Evolutionary conservation across 2,329 filamentous ascomycete species (phyloP), one percentile per base, ranked within the genome.

Genomic region (Microdochium nivale): DNA sequence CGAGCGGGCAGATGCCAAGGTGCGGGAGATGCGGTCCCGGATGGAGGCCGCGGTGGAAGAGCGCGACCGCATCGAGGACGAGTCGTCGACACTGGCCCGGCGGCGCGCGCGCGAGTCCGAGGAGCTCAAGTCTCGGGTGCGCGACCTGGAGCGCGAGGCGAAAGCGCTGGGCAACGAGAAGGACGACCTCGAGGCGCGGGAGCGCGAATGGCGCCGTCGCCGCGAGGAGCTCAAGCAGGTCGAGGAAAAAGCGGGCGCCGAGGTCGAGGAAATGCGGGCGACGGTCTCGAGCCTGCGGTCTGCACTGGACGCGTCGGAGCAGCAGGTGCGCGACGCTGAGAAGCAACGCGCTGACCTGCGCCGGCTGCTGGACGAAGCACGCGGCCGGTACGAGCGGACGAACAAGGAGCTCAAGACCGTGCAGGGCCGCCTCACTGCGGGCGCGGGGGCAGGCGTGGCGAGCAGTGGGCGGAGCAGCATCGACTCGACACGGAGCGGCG

Each of bases 31-130:
- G 84, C 86, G 89, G 51, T 84, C 89, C 53, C 83, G 87, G 2
- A 86, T 97, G 78, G 92, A 97, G 62, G 77, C 88, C 1, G 91
- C 91, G 0, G 79, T 95, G n/a, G 91, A 96, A 65, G 94, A 99
- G 67, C 83, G 94, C 19, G 94, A 99, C 65, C 83, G 90, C 2
- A 85, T 90, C 2, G 92, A 99, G 68, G 91, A 97, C 56, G 91
- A 97, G 69, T 84, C 90, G 2, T 89, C 83, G 61, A 87, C 84
- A 0, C 78, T 88, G 48, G 87, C 86, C 13, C 80, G 92, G 50
- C 81, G 88, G 44, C 84, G 86, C 54, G 81, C 88, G 7, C 79
- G 91, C 48, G 94, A 97, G 72, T 76, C 89, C 2, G 94, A 97
- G 65, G 92, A 97, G 59, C 74, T 96, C 37, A 90, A 86, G 66